Percentiles rank a stretch among this genome's conserved stretches.
Conservation (phyloP, 768 basidiomycete species). For the Tulasnella sp. region DNA sequence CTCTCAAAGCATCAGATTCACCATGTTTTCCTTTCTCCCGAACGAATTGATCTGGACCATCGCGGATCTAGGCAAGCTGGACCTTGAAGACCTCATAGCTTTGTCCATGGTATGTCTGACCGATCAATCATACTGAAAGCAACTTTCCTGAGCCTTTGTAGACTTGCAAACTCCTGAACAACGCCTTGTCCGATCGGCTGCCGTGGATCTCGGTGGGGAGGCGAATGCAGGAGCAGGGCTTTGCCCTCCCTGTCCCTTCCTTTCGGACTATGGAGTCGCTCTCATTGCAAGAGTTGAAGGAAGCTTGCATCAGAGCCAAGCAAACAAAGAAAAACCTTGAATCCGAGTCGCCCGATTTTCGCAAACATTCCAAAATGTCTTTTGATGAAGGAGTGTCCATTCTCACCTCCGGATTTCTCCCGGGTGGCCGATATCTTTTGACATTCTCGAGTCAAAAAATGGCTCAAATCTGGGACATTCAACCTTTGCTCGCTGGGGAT, state of each 20-base stretch:
- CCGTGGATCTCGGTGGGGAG: neutral
- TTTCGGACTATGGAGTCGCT: neutral
- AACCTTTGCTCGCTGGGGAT: neutral
- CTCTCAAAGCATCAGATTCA: neutral
- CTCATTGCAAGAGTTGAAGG: neutral
- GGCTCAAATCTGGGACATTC: neutral
- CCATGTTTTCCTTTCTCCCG: neutral
- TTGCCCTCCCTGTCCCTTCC: neutral
- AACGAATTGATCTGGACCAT: neutral
- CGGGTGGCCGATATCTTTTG: neutral
- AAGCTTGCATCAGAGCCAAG: neutral
- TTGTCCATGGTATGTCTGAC: neutral
- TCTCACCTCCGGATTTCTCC: neutral
- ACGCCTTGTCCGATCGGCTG: neutral
- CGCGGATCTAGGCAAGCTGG: neutral
- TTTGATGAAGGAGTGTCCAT: neutral
- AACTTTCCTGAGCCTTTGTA: neutral
- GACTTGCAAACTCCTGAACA: neutral
- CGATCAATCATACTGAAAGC: neutral
- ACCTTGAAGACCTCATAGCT: neutral
- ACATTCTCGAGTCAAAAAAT: neutral
- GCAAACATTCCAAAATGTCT: neutral
- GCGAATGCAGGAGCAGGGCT: neutral
- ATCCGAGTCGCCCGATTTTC: neutral
- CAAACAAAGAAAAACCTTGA: neutral